Evolutionary conservation across 2,329 filamentous ascomycete genomes (phyloP).

Genomic region (Penicillium sp.): DNA sequence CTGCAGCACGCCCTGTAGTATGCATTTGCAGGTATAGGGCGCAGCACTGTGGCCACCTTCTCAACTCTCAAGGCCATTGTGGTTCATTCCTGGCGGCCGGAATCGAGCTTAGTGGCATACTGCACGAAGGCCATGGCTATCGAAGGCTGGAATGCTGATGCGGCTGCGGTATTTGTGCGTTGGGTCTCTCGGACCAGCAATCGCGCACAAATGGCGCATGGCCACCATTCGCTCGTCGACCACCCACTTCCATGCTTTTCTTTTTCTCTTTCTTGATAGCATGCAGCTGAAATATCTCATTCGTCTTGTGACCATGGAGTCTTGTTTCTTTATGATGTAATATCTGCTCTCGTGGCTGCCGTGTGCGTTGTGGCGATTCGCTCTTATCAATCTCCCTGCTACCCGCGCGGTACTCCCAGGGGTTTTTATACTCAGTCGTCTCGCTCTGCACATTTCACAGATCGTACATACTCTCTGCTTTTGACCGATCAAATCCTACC

Average conservation of each 20-base stretch:
- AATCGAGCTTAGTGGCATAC: conserved; percentile 9
- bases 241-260: conserved; percentile 13
- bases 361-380: conserved; percentile 3
- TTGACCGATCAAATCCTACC: too few species aligned
- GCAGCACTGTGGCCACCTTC: too few species aligned
- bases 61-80: neutral
- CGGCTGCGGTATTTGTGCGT: conserved; percentile 39
- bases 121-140: conserved; percentile 14
- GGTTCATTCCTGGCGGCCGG: conserved; percentile 8
- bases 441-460: neutral
- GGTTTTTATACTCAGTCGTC: conserved; percentile 3
- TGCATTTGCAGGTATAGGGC: too few species aligned
- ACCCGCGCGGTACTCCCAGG: conserved; percentile 7
- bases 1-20: too few species aligned
- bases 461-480: too few species aligned
- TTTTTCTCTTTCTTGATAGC: conserved; percentile 8
- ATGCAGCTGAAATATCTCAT: neutral
- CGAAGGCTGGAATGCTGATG: conserved; percentile 24
- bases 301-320: neutral
- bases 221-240: conserved; percentile 12
- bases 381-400: conserved; percentile 10
- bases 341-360: conserved; percentile 7
- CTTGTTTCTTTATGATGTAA: conserved; percentile 5
- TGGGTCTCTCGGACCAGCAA: too few species aligned
- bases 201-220: conserved; percentile 36